Evolutionary conservation across 106 monocot genomes (phyloP).

Genomic region (Triglochin maritima): DNA sequence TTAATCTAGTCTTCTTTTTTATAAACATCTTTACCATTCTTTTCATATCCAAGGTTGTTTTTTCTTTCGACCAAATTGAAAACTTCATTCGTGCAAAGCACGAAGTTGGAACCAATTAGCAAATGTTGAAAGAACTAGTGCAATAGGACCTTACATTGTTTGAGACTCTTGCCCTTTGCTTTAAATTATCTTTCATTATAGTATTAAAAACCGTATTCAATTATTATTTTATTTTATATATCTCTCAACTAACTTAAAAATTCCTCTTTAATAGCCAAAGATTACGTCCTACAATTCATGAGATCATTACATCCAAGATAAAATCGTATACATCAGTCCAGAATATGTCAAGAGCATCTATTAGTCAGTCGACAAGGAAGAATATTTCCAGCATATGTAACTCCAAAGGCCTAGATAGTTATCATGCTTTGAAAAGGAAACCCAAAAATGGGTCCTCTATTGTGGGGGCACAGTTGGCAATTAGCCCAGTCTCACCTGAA

Average conservation of each 20-base stretch:
- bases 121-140: not conserved
- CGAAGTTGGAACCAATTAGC: no score
- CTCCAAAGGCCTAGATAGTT: conserved; percentile 45
- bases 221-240: conserved; percentile 3
- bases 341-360: conserved; percentile 31
- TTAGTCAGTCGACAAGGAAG: conserved; percentile 25
- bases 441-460: conserved; percentile 45
- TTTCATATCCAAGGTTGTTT: no score
- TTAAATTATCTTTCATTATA: not conserved
- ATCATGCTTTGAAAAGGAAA: conserved; percentile 45
- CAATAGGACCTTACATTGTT: not conserved
- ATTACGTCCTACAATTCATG: conserved; percentile 85
- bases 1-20: no score
- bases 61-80: no score
- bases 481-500: conserved; percentile 78
- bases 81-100: no score
- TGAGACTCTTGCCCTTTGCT: not conserved
- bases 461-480: conserved; percentile 33
- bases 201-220: not conserved
- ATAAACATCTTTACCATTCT: no score
- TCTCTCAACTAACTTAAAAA: not conserved
- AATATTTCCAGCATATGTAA: conserved; percentile 23
- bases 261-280: conserved; percentile 52
- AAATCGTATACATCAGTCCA: conserved; percentile 35
- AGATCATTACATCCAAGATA: conserved; percentile 73